phyloP scores from a whole-genome alignment of 2,329 filamentous ascomycete species.

The Xylaria sp. region DNA sequence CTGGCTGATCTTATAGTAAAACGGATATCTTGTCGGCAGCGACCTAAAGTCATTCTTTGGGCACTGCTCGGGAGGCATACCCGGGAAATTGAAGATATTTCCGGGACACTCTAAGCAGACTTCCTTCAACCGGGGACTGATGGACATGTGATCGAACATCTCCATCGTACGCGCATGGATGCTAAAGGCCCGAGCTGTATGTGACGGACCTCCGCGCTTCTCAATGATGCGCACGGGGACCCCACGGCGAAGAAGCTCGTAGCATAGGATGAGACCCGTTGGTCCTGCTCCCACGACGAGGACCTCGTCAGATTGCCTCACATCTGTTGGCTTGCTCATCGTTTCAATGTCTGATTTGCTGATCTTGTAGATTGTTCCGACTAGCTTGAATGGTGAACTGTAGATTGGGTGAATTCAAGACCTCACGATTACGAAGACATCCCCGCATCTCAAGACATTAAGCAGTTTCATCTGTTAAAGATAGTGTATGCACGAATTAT shows the following conservation, averaged over 20 bases:
- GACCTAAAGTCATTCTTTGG: background rate
- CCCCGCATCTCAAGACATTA: too few species aligned
- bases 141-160: constrained; percentile 4
- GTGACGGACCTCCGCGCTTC: background rate
- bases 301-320: constrained; percentile 1
- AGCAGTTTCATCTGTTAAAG: too few species aligned
- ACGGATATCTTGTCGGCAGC: constrained; percentile 1
- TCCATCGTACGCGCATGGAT: constrained; percentile 4
- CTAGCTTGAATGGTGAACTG: too few species aligned
- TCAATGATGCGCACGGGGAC: constrained; percentile 3
- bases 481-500: too few species aligned
- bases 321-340: background rate
- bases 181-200: background rate
- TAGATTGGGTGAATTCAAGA: too few species aligned
- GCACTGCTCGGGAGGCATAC: background rate
- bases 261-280: constrained; percentile 4
- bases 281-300: constrained; percentile 1
- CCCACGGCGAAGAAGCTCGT: constrained; percentile 2
- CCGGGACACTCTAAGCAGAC: background rate
- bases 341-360: background rate
- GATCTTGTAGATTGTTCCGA: too few species aligned
- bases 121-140: constrained; percentile 3
- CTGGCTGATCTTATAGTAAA: constrained; percentile 10
- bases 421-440: too few species aligned
- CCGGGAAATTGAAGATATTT: constrained; percentile 3